Conservation (phyloP, 2,329 filamentous ascomycete genomes). For the Boeremia lycopersici region DNA sequence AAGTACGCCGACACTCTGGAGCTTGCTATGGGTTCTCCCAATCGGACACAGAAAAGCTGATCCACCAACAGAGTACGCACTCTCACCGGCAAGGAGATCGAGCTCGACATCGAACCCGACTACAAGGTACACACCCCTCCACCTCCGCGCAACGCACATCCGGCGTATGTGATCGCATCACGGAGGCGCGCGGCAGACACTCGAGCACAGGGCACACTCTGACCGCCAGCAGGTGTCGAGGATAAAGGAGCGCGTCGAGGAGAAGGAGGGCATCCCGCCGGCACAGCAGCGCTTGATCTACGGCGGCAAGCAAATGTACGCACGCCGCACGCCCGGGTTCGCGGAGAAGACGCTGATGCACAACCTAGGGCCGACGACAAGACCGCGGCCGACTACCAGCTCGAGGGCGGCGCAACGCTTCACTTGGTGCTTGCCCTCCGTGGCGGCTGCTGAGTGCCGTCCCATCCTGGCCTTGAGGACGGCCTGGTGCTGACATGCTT, state of each 20-base stretch:
- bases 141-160: not conserved
- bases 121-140: conserved; percentile 73
- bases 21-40: not conserved
- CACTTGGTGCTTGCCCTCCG: conserved; percentile 94
- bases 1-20: conserved; percentile 31
- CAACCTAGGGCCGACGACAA: conserved; percentile 87
- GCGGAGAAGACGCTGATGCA: conserved; percentile 8
- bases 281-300: conserved; percentile 96
- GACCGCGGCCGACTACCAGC: conserved; percentile 85
- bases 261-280: conserved; percentile 97
- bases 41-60: conserved; percentile 11
- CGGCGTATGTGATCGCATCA: not conserved
- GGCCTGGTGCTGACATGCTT: conserved; percentile 1
- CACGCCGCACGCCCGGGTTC: not conserved
- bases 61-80: conserved; percentile 79
- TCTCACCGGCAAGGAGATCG: conserved; percentile 97
- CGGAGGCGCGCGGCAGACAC: not conserved
- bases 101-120: conserved; percentile 92
- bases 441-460: conserved; percentile 62
- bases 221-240: conserved; percentile 71
- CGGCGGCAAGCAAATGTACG: conserved; percentile 95
- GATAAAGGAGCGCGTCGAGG: conserved; percentile 99
- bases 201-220: conserved; percentile 1
- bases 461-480: not conserved
- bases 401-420: conserved; percentile 89